Evolutionary conservation across 345 rosid genomes (phyloP).

Genomic region (Moricandia moricandioides): DNA sequence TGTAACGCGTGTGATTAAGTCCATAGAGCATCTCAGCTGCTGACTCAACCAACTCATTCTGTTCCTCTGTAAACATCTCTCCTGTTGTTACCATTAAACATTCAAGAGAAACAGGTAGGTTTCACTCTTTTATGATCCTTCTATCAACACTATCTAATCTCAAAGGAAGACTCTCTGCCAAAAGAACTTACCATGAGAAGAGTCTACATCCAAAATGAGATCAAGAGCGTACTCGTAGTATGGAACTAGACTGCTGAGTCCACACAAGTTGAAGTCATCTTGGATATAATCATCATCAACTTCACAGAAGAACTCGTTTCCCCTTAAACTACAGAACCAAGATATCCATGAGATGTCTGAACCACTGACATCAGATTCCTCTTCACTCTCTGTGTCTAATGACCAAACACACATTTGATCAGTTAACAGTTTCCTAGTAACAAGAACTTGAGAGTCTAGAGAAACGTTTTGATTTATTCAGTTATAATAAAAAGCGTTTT

Average conservation of each 20-base stretch:
- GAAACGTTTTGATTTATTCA: neutral
- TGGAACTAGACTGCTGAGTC: constrained; percentile 81
- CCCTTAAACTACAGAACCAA: constrained; percentile 88
- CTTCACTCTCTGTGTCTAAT: constrained; percentile 84
- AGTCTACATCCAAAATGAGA: constrained; percentile 89
- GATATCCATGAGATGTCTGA: constrained; percentile 92
- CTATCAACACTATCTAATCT: neutral
- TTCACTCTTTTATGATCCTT: neutral
- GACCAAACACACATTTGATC: constrained; percentile 18
- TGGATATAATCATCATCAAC: constrained; percentile 97
- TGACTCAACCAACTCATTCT: constrained; percentile 88
- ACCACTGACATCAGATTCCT: constrained; percentile 93
- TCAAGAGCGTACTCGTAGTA: constrained; percentile 96
- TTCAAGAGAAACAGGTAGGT: constrained; percentile 1
- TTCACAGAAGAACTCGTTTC: constrained; percentile 97
- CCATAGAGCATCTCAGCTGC: constrained; percentile 99
- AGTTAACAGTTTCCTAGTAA: neutral
- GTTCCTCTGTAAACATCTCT: constrained; percentile 94
- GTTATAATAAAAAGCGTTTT: neutral
- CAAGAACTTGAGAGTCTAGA: neutral
- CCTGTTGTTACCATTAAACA: constrained; percentile 57
- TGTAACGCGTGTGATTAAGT: constrained; percentile 82
- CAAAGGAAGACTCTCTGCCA: neutral
- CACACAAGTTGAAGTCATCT: constrained; percentile 94
- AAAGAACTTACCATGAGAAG: constrained; percentile 57